These are phyloP conservation scores for Russula ochroleuca DNA, from an alignment of 768 basidiomycete species.

Conservation along the genomic window DNA sequence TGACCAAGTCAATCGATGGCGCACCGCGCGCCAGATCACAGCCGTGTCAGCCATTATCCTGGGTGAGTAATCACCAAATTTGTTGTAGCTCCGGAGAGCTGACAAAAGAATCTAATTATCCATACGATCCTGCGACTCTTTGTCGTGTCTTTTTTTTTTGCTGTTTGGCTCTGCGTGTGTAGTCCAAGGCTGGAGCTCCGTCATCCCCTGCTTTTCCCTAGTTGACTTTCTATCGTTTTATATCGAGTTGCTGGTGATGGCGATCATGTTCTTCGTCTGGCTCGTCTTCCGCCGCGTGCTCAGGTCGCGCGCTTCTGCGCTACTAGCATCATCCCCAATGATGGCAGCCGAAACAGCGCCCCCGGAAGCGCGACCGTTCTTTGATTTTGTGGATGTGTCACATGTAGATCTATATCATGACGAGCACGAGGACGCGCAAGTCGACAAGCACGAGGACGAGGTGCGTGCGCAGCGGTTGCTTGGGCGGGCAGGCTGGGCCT, in stretches of 20 bases:
- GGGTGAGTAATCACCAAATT: slow-evolving; percentile 38
- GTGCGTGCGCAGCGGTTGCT: slow-evolving; percentile 27
- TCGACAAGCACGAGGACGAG: slow-evolving; percentile 48
- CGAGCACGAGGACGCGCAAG: slow-evolving; percentile 48
- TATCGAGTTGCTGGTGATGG: slow-evolving; percentile 71
- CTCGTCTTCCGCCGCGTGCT: slow-evolving; percentile 31
- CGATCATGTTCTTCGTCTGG: slow-evolving; percentile 63
- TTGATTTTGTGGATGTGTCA: slow-evolving; percentile 57
- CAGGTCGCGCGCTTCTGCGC: not conserved
- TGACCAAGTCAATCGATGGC: slow-evolving; percentile 1
- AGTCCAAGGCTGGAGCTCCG: slow-evolving; percentile 90
- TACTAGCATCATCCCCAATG: not conserved
- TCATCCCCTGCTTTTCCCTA: slow-evolving; percentile 58
- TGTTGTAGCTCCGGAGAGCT: not conserved
- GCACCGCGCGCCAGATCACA: slow-evolving; percentile 41
- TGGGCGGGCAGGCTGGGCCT: slow-evolving; percentile 39
- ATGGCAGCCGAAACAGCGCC: not conserved
- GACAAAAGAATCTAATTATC: not conserved
- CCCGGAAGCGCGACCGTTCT: slow-evolving; percentile 34
- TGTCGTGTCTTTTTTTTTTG: not conserved
- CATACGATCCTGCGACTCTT: not conserved
- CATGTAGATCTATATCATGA: slow-evolving; percentile 58
- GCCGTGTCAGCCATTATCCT: slow-evolving; percentile 57
- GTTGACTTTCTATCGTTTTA: slow-evolving; percentile 77
- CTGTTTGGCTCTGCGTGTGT: not conserved